A percentile compares a stretch with the other conserved stretches of the same genome.
Conservation (phyloP, 2,329 filamentous ascomycete species). For the Pseudomassariella vexata region DNA sequence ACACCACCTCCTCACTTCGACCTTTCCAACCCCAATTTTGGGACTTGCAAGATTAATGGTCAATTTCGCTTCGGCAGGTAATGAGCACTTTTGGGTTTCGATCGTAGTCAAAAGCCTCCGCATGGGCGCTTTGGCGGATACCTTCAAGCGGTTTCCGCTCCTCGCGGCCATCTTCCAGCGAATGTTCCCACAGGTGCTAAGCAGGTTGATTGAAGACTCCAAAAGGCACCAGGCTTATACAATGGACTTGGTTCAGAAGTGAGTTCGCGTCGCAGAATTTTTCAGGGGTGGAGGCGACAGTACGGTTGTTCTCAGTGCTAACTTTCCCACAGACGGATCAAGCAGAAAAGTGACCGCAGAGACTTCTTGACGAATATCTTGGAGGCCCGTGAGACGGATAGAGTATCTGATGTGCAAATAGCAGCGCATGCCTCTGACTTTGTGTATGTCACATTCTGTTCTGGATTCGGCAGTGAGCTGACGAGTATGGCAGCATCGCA, state of each 20-base stretch:
- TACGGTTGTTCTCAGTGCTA: no score
- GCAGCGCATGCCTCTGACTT: constrained; percentile 20
- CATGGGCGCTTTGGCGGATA: constrained; percentile 13
- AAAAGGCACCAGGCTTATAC: no score
- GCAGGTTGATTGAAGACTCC: no score
- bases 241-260: no score
- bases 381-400: constrained; percentile 10
- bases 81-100: constrained; percentile 16
- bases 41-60: neutral
- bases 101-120: constrained; percentile 11
- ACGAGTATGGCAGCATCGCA: no score
- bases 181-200: no score
- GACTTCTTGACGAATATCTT: constrained; percentile 19
- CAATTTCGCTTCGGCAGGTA: constrained; percentile 11
- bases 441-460: no score
- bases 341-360: constrained; percentile 8
- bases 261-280: no score
- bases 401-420: constrained; percentile 16
- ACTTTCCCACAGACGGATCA: constrained; percentile 13
- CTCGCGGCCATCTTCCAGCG: constrained; percentile 8
- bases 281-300: no score
- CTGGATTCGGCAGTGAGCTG: no score
- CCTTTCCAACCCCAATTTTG: neutral
- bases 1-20: no score
- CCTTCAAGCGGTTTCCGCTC: constrained; percentile 15